A percentile compares a stretch with the other conserved stretches of the same genome.
Evolutionary conservation across 805 yeast genomes (phyloP).

Genomic region (Ogataea kodamae): DNA sequence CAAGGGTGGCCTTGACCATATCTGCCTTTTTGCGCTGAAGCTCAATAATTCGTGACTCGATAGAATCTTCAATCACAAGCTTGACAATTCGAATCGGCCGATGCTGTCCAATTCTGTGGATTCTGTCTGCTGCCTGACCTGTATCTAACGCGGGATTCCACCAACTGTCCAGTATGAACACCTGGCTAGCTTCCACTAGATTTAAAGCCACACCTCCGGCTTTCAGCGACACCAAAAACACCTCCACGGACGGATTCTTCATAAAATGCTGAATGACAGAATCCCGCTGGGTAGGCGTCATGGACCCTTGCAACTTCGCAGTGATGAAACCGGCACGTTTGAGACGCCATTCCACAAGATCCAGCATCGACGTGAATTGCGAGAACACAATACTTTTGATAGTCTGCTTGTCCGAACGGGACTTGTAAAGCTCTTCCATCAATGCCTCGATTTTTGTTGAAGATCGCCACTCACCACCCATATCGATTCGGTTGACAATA

Average conservation of each 20-base stretch:
- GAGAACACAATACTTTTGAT: constrained; percentile 96
- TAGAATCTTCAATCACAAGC: constrained; percentile 93
- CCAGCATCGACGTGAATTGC: constrained; percentile 95
- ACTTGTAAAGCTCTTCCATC: constrained; percentile 84
- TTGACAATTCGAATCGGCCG: constrained; percentile 92
- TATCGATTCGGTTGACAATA: constrained; percentile 82
- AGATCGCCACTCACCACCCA: constrained; percentile 88
- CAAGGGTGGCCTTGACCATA: constrained; percentile 96
- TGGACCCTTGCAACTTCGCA: constrained; percentile 91
- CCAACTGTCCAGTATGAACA: constrained; percentile 96
- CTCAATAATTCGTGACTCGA: constrained; percentile 93
- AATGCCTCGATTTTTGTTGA: constrained; percentile 96
- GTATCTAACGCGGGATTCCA: constrained; percentile 99
- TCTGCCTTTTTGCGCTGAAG: constrained; percentile 96
- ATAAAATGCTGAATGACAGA: constrained; percentile 86
- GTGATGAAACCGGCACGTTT: constrained; percentile 94
- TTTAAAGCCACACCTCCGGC: constrained; percentile 99
- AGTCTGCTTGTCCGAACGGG: constrained; percentile 82
- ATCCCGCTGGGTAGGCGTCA: constrained; percentile 95
- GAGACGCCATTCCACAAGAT: constrained; percentile 92
- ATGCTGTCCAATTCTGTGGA: constrained; percentile 94
- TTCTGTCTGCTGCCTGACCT: constrained; percentile 94
- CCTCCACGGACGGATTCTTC: constrained; percentile 90
- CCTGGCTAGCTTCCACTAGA: constrained; percentile 95
- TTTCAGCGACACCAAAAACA: constrained; percentile 87